These are phyloP conservation scores for Conticribra weissflogii DNA, from an alignment of 108 stramenopile genomes.

Conservation along the genomic window DNA sequence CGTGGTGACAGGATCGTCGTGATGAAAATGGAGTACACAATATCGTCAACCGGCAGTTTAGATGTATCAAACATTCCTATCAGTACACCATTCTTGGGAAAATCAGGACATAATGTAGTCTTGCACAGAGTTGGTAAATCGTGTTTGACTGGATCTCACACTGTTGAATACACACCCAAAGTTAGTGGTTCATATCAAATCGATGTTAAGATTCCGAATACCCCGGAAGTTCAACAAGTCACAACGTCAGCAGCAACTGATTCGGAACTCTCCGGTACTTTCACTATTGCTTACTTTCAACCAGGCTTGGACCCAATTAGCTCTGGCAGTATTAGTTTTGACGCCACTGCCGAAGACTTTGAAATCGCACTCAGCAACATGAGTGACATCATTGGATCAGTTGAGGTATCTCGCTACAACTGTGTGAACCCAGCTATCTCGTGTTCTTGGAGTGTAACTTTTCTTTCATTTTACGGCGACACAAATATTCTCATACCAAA, in stretches of 20 bases:
- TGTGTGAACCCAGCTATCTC: conserved; percentile 38
- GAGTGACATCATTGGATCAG: conserved; percentile 36
- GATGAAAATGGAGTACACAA: conserved; percentile 43
- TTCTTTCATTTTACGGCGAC: conserved; percentile 38
- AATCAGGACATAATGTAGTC: conserved; percentile 7
- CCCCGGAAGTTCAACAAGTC: conserved; percentile 59
- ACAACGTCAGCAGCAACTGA: conserved; percentile 19
- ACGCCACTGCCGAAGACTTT: conserved; percentile 34
- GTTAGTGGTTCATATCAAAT: conserved; percentile 60
- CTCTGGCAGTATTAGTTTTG: conserved; percentile 36
- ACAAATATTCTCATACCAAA: conserved; percentile 35
- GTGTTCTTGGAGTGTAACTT: conserved; percentile 65
- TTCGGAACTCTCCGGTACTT: conserved; percentile 37
- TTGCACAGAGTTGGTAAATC: conserved; percentile 30
- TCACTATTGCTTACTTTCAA: conserved; percentile 26
- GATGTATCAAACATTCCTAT: conserved; percentile 48
- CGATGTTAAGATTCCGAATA: conserved; percentile 40
- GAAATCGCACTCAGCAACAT: conserved; percentile 43
- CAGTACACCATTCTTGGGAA: conserved; percentile 25
- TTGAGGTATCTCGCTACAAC: conserved; percentile 35
- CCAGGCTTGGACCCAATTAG: background rate
- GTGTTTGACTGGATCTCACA: conserved; percentile 50
- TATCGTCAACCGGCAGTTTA: conserved; percentile 44
- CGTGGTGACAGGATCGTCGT: conserved; percentile 59
- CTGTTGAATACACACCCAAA: conserved; percentile 49